Evolutionary conservation across 352 stramenopile species (phyloP), one percentile per base, ranked within the genome.

Genomic region (Phytophthora cajani): DNA sequence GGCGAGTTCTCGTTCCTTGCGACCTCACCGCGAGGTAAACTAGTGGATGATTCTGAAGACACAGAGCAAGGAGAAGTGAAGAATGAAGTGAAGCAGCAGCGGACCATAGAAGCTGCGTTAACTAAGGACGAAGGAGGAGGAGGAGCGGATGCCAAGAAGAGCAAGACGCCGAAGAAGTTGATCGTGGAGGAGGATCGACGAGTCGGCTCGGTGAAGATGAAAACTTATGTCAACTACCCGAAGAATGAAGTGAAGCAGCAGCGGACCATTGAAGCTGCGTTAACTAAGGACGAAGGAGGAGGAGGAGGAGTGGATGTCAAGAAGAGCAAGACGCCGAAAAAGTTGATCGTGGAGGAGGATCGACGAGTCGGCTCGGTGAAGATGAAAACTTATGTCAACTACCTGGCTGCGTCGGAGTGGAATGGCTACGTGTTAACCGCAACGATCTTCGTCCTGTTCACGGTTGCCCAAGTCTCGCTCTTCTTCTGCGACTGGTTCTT

Each of bases 401-500:
- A 86, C 49, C 57, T 87, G 11, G 72, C 72, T 40, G 67, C 72
- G n/a, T 83, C 71, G 1, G 82, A 79, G 25, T 87, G 76, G 75
- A 84, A 84, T 51, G 82, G 75, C 25, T 70, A 70, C 14, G 19
- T 82, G 1, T 54, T 90, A 2, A 67, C 38, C 0, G 50, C 40
- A 1, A 64, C 64, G 0, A 79, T 88, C 50, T 32, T 82, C 8
- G 17, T 62, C 3, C 57, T 86, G 10, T 88, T 88, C 47, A 68
- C 65, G 2, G 49, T 82, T 30, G 75, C 81, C 2, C 81, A 89
- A 68, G 55, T 84, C 7, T 67, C 70, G 1, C 51, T 87, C 12
- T 85, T 88, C 58, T 79, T 81, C 32, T 80, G 68, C 46, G 81
- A 89, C 53, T 89, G 73, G 75, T 89, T 86, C 36, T 46, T 88